phyloP scores from a whole-genome alignment of 176 grass and related monocot genomes.

The maize (Zea mays) region DNA sequence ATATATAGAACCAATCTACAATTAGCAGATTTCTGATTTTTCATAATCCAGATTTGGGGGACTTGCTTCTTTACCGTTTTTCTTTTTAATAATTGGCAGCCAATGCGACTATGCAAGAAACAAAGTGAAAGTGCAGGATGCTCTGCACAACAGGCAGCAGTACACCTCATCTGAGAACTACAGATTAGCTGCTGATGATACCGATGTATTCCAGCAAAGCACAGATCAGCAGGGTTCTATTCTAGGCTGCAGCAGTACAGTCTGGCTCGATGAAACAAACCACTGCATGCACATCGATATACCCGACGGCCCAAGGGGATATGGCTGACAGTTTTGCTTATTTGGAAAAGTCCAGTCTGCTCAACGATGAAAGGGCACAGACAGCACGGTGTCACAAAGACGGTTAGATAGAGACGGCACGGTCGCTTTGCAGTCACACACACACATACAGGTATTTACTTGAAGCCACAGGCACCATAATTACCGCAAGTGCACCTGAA shows the following conservation, averaged over 20 bases:
- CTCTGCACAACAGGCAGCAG: not conserved
- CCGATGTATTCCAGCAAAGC: slow-evolving; percentile 30
- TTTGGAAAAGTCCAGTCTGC: not conserved
- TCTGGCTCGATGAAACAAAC: slow-evolving; percentile 15
- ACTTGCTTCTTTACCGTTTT: too few relatives aligned
- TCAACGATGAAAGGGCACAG: not conserved
- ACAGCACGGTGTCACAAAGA: not conserved
- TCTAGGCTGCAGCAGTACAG: too few relatives aligned
- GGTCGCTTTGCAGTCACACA: too few relatives aligned
- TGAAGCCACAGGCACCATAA: slow-evolving; percentile 23
- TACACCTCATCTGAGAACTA: slow-evolving; percentile 27
- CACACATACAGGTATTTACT: slow-evolving; percentile 27
- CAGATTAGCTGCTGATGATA: too few relatives aligned
- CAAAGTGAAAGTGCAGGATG: slow-evolving; percentile 5
- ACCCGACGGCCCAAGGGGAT: not conserved
- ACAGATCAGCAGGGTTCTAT: slow-evolving; percentile 36
- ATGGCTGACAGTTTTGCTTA: slow-evolving; percentile 2
- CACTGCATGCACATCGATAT: not conserved
- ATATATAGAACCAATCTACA: not conserved
- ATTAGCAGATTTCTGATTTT: not conserved
- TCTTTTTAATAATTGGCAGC: not conserved
- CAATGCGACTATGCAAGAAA: too few relatives aligned
- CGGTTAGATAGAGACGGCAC: too few relatives aligned
- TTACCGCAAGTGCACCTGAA: slow-evolving; percentile 12
- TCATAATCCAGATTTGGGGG: not conserved